A percentile compares a stretch with the other conserved stretches of the same genome.
Evolutionary conservation across 1,139 yeast species (phyloP).

Genomic region (Kurtzmaniella quercitrusa): DNA sequence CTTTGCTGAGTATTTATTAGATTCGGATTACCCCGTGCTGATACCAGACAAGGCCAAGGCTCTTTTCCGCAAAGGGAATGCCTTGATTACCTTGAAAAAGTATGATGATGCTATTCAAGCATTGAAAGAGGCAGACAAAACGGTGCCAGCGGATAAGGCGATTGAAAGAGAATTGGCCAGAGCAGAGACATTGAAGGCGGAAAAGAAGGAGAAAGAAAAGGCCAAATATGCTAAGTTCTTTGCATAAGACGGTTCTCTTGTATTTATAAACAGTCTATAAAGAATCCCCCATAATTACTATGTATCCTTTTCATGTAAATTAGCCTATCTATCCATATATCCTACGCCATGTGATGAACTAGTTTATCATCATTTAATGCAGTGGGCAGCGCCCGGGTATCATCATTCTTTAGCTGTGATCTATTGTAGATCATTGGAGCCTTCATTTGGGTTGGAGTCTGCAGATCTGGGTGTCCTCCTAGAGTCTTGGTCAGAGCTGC

Average conservation of each 20-base stretch:
- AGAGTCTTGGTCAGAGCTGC: not conserved
- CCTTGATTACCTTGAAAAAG: constrained; percentile 40
- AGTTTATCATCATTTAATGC: not conserved
- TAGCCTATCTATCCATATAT: not conserved
- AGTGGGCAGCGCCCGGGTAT: not conserved
- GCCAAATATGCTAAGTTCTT: constrained; percentile 60
- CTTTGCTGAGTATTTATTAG: constrained; percentile 54
- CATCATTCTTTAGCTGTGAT: not conserved
- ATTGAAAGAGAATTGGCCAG: constrained; percentile 41
- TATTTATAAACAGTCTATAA: constrained; percentile 2
- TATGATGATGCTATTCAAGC: constrained; percentile 48
- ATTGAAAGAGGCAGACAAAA: constrained; percentile 38
- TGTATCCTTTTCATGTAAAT: too few relatives aligned
- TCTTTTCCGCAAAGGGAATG: constrained; percentile 55
- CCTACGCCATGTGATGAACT: not conserved
- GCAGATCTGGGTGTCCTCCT: not conserved
- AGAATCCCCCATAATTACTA: not conserved
- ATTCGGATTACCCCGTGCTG: constrained; percentile 28
- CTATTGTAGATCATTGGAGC: not conserved
- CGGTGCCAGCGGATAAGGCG: constrained; percentile 49
- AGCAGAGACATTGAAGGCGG: constrained; percentile 35
- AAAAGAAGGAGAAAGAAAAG: constrained; percentile 46
- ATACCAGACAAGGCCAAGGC: constrained; percentile 57
- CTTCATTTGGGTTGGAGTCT: not conserved
- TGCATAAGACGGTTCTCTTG: constrained; percentile 8